Evolutionary conservation across 805 yeast species (phyloP), one percentile per base, ranked within the genome.

Genomic region (Saturnispora dispora): DNA sequence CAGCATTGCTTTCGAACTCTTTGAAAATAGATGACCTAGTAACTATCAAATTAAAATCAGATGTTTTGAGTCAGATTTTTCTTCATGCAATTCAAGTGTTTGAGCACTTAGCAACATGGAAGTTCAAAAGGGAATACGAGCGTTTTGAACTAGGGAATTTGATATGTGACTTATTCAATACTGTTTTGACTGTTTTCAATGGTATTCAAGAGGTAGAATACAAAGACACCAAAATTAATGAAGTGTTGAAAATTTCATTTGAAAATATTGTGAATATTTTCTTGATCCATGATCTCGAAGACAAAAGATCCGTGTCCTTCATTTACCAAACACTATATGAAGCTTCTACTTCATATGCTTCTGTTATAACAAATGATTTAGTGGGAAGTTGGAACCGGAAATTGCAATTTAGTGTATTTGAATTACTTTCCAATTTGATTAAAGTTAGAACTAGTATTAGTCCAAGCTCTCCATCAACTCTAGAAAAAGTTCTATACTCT

Each of bases 101-200:
- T 66, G 96, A 88, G 59, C 81, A 86, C 57, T 85, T 82, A 57
- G 67, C 75, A 3, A 78, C 75, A 60, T 88, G 95, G 85, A 76
- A 80, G 55, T 89, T 80, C 63, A 68, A 71, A 30, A 63, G 74
- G 10, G 68, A 78, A 1, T 64, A 70, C 45, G 86, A 88, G 60
- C 79, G 81, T 54, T 71, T 78, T 56, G 76, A 79, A 57, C 70
- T 88, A 43, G 88, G 90, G 0, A 68, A 73, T 5, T 66, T 71
- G 47, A 71, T 81, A 5, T 68, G 83, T 13, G 72, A 72, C 23
- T 69, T 81, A 2, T 84, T 88, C 60, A 67, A 75, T 10, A 75
- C 74, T 36, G 72, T 85, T 2, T 61, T 87, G 43, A 66, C 68
- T 22, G 66, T 78, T 11, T 73, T 78, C 3, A 81, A 81, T 65